phyloP scores from a whole-genome alignment of 495 filamentous ascomycete genomes.

The Penicillium steckii region DNA sequence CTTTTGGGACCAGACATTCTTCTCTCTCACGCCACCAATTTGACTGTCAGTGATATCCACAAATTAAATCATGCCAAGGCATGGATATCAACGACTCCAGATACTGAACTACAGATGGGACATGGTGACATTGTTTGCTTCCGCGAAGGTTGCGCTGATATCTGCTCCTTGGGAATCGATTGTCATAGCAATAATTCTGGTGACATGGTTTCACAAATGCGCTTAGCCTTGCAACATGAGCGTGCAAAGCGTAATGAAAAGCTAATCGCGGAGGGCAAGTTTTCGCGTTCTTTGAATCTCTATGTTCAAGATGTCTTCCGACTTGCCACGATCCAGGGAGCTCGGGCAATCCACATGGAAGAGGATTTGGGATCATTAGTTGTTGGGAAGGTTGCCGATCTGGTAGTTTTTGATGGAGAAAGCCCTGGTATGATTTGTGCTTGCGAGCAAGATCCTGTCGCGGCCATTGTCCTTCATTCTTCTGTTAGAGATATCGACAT shows the following conservation, averaged over 20 bases:
- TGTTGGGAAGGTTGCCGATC: conserved; percentile 47
- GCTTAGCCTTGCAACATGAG: conserved; percentile 41
- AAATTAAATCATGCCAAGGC: conserved; percentile 21
- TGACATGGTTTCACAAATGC: conserved; percentile 45
- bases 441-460: conserved; percentile 41
- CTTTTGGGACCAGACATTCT: conserved; percentile 37
- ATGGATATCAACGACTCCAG: conserved; percentile 38
- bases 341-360: conserved; percentile 42
- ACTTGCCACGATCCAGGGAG: conserved; percentile 48
- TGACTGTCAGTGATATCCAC: conserved; percentile 22
- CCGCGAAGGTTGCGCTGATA: conserved; percentile 16
- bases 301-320: conserved; percentile 48
- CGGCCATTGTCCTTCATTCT: conserved; percentile 46
- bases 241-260: conserved; percentile 28
- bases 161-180: conserved; percentile 47
- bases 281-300: conserved; percentile 26
- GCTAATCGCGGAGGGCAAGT: conserved; percentile 24
- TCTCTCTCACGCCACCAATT: conserved; percentile 33
- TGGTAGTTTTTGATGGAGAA: conserved; percentile 42
- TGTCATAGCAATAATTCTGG: conserved; percentile 44
- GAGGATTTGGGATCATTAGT: conserved; percentile 42
- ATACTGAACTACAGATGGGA: conserved; percentile 43
- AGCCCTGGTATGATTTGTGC: conserved; percentile 44
- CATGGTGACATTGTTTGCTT: conserved; percentile 33
- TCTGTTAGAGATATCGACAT: conserved; percentile 44